Conservation (phyloP, 1,284 basidiomycete genomes). For the Ustanciosporium gigantosporum region DNA sequence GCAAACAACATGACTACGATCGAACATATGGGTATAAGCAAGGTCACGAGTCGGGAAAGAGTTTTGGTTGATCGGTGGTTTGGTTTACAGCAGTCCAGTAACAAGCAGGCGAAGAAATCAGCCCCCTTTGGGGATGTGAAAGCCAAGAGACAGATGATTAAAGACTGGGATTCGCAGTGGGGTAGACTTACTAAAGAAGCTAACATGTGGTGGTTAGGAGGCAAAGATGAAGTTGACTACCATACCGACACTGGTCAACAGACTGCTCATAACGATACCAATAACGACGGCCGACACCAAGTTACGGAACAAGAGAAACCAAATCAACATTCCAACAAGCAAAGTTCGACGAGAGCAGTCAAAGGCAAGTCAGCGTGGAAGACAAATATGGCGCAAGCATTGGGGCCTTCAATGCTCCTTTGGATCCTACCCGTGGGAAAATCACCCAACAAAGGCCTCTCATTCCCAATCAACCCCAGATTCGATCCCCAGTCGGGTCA, state of each 20-base stretch:
- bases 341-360: neutral
- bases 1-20: slow-evolving; percentile 75
- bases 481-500: slow-evolving; percentile 23
- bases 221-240: slow-evolving; percentile 4
- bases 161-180: slow-evolving; percentile 76
- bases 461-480: slow-evolving; percentile 31
- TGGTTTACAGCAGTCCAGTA: slow-evolving; percentile 2
- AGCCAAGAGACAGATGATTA: slow-evolving; percentile 25
- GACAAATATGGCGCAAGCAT: slow-evolving; percentile 17
- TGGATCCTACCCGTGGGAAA: slow-evolving; percentile 22
- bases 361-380: neutral
- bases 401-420: slow-evolving; percentile 1
- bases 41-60: slow-evolving; percentile 70
- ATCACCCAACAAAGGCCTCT: slow-evolving; percentile 18
- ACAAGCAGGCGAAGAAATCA: neutral
- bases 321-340: no score
- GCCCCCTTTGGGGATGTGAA: slow-evolving; percentile 1
- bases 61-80: slow-evolving; percentile 62
- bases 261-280: neutral
- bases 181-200: slow-evolving; percentile 73
- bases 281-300: neutral
- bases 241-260: neutral
- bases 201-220: slow-evolving; percentile 79
- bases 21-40: slow-evolving; percentile 69
- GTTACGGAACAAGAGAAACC: neutral